Conservation (phyloP, 371 early-diverging fungal genomes). For the Rhizopus delemar region DNA sequence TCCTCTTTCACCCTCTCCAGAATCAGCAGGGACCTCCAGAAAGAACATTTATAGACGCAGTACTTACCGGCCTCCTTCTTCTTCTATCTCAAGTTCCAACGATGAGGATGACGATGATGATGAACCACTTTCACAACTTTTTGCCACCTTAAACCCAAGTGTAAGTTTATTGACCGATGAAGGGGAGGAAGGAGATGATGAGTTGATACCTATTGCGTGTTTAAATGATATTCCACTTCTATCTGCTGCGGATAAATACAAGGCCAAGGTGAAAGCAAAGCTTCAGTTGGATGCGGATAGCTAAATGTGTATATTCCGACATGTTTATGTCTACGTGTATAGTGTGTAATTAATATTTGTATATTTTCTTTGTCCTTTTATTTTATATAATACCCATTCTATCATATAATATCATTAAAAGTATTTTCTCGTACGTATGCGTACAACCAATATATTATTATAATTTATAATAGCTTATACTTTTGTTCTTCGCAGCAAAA, state of each 20-base stretch:
- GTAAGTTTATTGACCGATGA: slow-evolving; percentile 20
- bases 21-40: too few relatives aligned
- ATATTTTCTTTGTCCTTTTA: too few relatives aligned
- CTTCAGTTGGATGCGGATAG: slow-evolving; percentile 2
- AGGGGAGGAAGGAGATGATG: slow-evolving; percentile 41
- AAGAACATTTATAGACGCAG: too few relatives aligned
- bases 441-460: too few relatives aligned
- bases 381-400: too few relatives aligned
- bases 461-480: too few relatives aligned
- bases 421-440: too few relatives aligned
- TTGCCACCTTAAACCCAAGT: background rate
- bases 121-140: slow-evolving; percentile 17
- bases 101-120: slow-evolving; percentile 21
- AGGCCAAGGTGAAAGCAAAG: slow-evolving; percentile 36
- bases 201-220: slow-evolving; percentile 34
- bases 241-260: slow-evolving; percentile 47
- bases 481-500: too few relatives aligned
- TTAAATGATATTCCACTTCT: slow-evolving; percentile 14
- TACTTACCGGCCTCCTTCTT: slow-evolving; percentile 10
- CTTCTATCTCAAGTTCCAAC: slow-evolving; percentile 16
- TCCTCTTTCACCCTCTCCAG: too few relatives aligned
- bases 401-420: too few relatives aligned
- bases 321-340: too few relatives aligned
- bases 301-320: background rate
- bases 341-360: too few relatives aligned